Percentiles rank a stretch among this genome's conserved stretches.
These are phyloP conservation scores for Candida patagonica DNA, from an alignment of 805 yeast genomes.

Conservation along the genomic window DNA sequence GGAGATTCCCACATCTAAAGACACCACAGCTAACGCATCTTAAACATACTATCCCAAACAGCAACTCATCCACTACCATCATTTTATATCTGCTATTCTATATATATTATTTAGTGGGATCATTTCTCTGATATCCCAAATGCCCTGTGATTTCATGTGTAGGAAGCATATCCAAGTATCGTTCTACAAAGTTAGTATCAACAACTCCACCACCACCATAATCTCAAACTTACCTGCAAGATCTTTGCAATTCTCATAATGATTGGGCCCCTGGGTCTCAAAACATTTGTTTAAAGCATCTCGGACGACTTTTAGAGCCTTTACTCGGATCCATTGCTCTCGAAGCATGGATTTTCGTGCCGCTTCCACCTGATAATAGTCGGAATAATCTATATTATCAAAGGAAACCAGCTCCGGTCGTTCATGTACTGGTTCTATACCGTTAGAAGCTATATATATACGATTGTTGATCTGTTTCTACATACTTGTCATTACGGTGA, in stretches of 20 bases:
- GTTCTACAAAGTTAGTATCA: constrained; percentile 19
- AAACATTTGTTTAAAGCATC: constrained; percentile 69
- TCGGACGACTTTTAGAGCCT: constrained; percentile 58
- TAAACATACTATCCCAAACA: no score
- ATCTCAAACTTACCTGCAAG: constrained; percentile 45
- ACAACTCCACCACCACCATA: background rate
- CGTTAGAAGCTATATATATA: background rate
- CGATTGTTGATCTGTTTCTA: background rate
- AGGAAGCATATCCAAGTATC: constrained; percentile 68
- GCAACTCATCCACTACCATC: no score
- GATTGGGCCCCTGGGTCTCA: constrained; percentile 53
- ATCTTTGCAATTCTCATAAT: constrained; percentile 70
- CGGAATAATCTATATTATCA: constrained; percentile 71
- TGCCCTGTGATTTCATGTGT: constrained; percentile 60
- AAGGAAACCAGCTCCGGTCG: constrained; percentile 67
- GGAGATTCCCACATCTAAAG: no score
- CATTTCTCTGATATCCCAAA: constrained; percentile 83
- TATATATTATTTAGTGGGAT: constrained; percentile 54
- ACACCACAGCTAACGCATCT: no score
- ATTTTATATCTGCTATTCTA: background rate
- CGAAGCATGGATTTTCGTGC: constrained; percentile 75
- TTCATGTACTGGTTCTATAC: constrained; percentile 20
- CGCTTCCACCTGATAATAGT: constrained; percentile 48
- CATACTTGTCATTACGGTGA: constrained; percentile 1
- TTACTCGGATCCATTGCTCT: constrained; percentile 70